Conservation (phyloP, 768 basidiomycete species). For the Saitozyma sp. region DNA sequence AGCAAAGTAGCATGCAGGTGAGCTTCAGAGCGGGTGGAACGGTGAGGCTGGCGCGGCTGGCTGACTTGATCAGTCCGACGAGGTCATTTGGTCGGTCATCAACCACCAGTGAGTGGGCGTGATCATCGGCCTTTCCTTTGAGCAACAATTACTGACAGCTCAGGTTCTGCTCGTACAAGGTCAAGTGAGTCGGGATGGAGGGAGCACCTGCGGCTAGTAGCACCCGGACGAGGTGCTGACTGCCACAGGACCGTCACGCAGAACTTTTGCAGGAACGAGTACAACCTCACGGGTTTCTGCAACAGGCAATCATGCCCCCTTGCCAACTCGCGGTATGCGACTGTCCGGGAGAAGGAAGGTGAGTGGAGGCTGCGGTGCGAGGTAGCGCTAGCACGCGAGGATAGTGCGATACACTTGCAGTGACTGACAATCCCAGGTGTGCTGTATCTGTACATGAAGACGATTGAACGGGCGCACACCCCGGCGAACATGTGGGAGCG, state of each 20-base stretch:
- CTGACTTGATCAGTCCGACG: constrained; percentile 63
- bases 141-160: constrained; percentile 7
- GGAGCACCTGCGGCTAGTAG: not conserved
- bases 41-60: not conserved
- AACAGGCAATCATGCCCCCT: constrained; percentile 92
- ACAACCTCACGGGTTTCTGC: constrained; percentile 96
- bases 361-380: constrained; percentile 6
- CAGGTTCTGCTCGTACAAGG: constrained; percentile 99
- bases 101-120: constrained; percentile 59
- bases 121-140: not conserved
- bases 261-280: constrained; percentile 98
- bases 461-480: constrained; percentile 93
- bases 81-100: constrained; percentile 96
- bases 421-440: constrained; percentile 58
- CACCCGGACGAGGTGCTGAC: not conserved
- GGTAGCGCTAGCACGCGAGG: not conserved
- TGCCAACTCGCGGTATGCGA: constrained; percentile 97
- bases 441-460: constrained; percentile 93
- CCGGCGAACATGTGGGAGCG: constrained; percentile 98
- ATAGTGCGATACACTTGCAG: constrained; percentile 10
- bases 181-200: constrained; percentile 72
- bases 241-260: constrained; percentile 78
- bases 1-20: constrained; percentile 40
- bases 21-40: constrained; percentile 8
- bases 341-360: constrained; percentile 97